Conservation (phyloP, 768 basidiomycete genomes). For the Peribolospora kevripleyi region DNA sequence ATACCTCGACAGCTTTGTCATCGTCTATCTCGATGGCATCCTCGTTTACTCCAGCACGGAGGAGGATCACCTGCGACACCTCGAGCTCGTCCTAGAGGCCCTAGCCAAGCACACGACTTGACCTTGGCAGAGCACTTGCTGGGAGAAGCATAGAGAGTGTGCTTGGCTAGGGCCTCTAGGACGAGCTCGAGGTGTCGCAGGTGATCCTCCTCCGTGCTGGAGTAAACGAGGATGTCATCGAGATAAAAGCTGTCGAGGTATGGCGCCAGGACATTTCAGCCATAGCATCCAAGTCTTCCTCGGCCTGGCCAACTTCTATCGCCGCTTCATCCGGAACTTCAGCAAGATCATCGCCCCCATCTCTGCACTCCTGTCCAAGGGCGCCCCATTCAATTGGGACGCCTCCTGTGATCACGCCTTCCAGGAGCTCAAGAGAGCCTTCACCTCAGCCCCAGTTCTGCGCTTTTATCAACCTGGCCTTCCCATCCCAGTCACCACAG, state of each 20-base stretch:
- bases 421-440: neutral
- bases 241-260: constrained; percentile 10
- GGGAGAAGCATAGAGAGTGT: constrained; percentile 19
- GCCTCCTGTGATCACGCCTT: neutral
- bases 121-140: constrained; percentile 11
- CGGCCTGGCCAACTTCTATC: constrained; percentile 23
- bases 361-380: neutral
- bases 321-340: constrained; percentile 18
- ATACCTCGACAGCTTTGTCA: constrained; percentile 24
- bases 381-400: constrained; percentile 1
- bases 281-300: constrained; percentile 11
- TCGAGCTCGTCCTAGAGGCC: constrained; percentile 19
- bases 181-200: constrained; percentile 18
- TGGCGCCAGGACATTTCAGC: constrained; percentile 21
- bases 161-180: constrained; percentile 17
- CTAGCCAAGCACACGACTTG: constrained; percentile 13
- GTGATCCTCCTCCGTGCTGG: constrained; percentile 17
- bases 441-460: neutral
- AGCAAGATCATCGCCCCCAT: neutral
- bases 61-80: constrained; percentile 20
- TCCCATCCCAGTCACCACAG: constrained; percentile 3
- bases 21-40: constrained; percentile 9
- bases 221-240: neutral
- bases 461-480: neutral
- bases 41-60: neutral